These are phyloP conservation scores for Mytilinidion resinicola DNA, from an alignment of 495 filamentous ascomycete genomes.

Conservation along the genomic window DNA sequence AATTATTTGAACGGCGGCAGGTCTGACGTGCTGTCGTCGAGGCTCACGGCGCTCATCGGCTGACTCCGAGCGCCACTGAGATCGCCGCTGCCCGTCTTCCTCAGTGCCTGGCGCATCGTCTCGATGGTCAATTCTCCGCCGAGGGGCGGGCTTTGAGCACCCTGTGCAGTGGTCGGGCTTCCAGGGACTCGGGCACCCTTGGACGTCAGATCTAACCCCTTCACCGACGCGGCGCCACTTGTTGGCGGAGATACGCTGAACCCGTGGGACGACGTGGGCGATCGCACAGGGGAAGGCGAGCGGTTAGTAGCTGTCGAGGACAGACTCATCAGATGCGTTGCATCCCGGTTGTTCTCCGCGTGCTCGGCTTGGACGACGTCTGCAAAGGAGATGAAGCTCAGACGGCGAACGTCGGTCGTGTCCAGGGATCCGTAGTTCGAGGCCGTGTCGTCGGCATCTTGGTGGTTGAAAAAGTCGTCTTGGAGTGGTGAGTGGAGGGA, in stretches of 20 bases:
- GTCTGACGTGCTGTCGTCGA: conserved; percentile 36
- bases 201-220: conserved; percentile 59
- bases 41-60: conserved; percentile 52
- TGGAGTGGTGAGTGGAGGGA: conserved; percentile 25
- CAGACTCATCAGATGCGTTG: conserved; percentile 52
- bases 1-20: conserved; percentile 24
- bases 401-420: conserved; percentile 66
- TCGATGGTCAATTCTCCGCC: conserved; percentile 72
- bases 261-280: conserved; percentile 59
- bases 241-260: conserved; percentile 55
- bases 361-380: conserved; percentile 92
- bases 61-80: conserved; percentile 57
- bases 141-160: conserved; percentile 32
- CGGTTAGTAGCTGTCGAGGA: conserved; percentile 52
- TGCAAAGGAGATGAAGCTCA: conserved; percentile 91
- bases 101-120: conserved; percentile 82
- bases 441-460: conserved; percentile 48
- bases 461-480: conserved; percentile 33
- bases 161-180: conserved; percentile 40
- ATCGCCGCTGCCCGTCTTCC: conserved; percentile 76
- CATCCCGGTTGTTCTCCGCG: conserved; percentile 54
- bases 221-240: conserved; percentile 59
- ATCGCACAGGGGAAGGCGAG: conserved; percentile 66
- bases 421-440: conserved; percentile 70
- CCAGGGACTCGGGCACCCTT: conserved; percentile 33